Evolutionary conservation across 257 asterid genomes (phyloP).

Genomic region (Nicotiana knightiana): DNA sequence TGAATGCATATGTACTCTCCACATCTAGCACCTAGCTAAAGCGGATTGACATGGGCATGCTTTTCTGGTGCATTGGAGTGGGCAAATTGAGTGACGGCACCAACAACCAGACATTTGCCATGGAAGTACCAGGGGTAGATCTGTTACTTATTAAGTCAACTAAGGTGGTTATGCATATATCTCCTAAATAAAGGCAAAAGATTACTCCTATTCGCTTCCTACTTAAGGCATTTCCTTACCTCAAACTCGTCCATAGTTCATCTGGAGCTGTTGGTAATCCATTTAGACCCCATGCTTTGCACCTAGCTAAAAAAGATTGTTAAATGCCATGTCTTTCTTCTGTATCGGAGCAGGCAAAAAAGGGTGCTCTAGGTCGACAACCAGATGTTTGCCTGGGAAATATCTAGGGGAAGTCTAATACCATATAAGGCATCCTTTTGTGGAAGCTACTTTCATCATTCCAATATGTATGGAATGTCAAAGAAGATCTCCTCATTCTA

Average conservation of each 20-base stretch:
- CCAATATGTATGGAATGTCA: background rate
- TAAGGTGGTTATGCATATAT: no score
- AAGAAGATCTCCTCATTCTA: background rate
- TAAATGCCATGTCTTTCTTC: background rate
- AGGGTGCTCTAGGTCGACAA: background rate
- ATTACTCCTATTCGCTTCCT: no score
- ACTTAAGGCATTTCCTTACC: no score
- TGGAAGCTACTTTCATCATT: background rate
- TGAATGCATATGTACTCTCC: background rate
- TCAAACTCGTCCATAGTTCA: background rate
- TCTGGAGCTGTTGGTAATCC: background rate
- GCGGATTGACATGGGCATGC: background rate
- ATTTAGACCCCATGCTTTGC: background rate
- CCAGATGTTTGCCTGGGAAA: background rate
- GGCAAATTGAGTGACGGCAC: background rate
- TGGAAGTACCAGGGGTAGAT: background rate
- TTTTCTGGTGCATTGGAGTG: background rate
- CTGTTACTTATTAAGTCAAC: no score
- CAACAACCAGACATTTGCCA: background rate
- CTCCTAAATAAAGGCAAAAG: no score
- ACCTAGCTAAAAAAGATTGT: background rate
- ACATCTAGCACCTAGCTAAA: background rate
- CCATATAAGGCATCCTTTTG: background rate
- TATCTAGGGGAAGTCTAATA: background rate
- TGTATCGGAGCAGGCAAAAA: background rate